Evolutionary conservation across 129 eudicot species (phyloP).

Genomic region (Helianthus annuus): DNA sequence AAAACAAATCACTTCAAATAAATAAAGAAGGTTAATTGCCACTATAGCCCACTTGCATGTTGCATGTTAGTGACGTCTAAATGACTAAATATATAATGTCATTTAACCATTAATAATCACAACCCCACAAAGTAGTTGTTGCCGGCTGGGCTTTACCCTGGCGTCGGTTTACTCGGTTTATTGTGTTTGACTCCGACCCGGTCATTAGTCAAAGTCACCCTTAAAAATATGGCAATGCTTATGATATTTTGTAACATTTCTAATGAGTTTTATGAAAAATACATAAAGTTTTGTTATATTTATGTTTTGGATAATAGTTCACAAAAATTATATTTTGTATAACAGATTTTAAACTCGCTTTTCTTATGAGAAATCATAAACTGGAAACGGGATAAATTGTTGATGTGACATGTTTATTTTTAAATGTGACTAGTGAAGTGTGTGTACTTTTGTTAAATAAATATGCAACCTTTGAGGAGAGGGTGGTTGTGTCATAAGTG

Average conservation of each 20-base stretch:
- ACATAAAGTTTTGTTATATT: too few species aligned
- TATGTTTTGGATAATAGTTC: too few species aligned
- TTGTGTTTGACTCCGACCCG: slow-evolving; percentile 32
- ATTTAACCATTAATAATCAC: not conserved
- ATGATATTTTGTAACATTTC: not conserved
- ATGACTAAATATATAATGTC: not conserved
- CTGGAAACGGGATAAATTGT: not conserved
- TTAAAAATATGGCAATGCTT: not conserved
- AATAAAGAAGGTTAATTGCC: not conserved
- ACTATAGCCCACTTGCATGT: slow-evolving; percentile 21
- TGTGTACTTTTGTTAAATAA: too few species aligned
- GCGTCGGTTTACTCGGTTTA: slow-evolving; percentile 42
- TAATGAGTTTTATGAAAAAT: too few species aligned
- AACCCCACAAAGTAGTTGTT: slow-evolving; percentile 22
- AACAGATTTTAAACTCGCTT: too few species aligned
- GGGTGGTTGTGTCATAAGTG: not conserved
- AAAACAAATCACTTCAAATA: not conserved
- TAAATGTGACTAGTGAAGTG: not conserved
- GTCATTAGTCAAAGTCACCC: slow-evolving; percentile 32
- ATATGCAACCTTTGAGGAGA: too few species aligned
- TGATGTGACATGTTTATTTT: not conserved
- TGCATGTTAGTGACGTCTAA: not conserved
- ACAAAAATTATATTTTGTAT: too few species aligned
- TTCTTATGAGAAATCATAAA: too few species aligned
- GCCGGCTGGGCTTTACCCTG: slow-evolving; percentile 32